A percentile compares a stretch with the other conserved stretches of the same genome.
These are phyloP conservation scores for Penicillium brasilianum DNA, from an alignment of 2,329 filamentous ascomycete species.

Conservation along the genomic window DNA sequence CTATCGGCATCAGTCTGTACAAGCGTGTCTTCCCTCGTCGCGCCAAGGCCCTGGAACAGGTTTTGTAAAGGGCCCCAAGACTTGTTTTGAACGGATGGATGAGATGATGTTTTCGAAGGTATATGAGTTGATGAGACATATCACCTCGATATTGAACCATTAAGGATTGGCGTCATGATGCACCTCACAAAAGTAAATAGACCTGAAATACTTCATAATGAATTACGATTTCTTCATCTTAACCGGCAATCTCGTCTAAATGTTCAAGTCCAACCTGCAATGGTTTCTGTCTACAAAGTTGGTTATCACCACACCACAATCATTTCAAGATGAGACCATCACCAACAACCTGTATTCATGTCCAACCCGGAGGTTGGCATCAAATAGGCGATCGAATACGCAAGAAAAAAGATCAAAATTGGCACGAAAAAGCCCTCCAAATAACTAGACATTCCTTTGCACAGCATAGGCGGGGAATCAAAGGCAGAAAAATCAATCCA, in stretches of 20 bases:
- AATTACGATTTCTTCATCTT: conserved; percentile 33
- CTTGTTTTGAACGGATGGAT: conserved; percentile 22
- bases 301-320: background rate
- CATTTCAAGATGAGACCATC: conserved; percentile 3
- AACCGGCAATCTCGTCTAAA: background rate
- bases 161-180: conserved; percentile 22
- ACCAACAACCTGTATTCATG: conserved; percentile 5
- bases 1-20: conserved; percentile 86
- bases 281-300: background rate
- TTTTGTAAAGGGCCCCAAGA: conserved; percentile 22
- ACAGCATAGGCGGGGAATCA: conserved; percentile 32
- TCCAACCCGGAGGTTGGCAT: background rate
- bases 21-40: conserved; percentile 82
- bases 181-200: conserved; percentile 38
- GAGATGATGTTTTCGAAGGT: conserved; percentile 8
- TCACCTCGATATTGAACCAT: conserved; percentile 7
- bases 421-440: conserved; percentile 8
- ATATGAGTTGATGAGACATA: conserved; percentile 14
- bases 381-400: conserved; percentile 11
- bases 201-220: conserved; percentile 35
- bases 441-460: conserved; percentile 21
- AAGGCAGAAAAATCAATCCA: conserved; percentile 22
- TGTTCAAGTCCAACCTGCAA: conserved; percentile 8
- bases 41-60: conserved; percentile 56
- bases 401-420: conserved; percentile 6